A percentile compares a stretch with the other conserved stretches of the same genome.
Evolutionary conservation across 257 asterid genomes (phyloP).

Genomic region (Solanum rostratum): DNA sequence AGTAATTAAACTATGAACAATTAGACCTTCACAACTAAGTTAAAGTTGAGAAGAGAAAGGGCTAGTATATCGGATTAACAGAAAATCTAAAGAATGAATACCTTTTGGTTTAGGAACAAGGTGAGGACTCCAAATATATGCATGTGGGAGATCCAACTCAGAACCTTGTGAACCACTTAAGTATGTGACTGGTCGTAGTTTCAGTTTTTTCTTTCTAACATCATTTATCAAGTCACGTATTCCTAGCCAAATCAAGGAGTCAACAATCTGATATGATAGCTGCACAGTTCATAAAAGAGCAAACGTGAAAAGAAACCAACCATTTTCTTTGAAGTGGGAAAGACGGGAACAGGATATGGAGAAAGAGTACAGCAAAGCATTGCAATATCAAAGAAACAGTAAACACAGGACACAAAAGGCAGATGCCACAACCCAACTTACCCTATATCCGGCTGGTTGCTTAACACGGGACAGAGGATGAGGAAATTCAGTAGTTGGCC

Average conservation of each 20-base stretch:
- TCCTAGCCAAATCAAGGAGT: conserved; percentile 79
- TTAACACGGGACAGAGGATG: conserved; percentile 93
- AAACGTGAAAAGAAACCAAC: not conserved
- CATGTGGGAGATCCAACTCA: conserved; percentile 47
- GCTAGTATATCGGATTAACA: not conserved
- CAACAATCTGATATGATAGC: conserved; percentile 88
- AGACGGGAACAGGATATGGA: not conserved
- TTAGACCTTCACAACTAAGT: not conserved
- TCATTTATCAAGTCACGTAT: conserved; percentile 85
- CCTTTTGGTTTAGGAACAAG: conserved; percentile 97
- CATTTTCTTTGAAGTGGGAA: not conserved
- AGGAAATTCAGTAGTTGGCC: conserved; percentile 87
- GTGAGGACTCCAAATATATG: conserved; percentile 94
- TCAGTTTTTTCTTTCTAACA: conserved; percentile 71
- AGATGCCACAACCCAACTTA: conserved; percentile 26
- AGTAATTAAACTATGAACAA: not conserved
- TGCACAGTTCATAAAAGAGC: conserved; percentile 29
- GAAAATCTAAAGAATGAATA: conserved; percentile 9
- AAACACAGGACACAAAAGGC: conserved; percentile 2
- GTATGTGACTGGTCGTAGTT: conserved; percentile 71
- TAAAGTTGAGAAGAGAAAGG: not conserved
- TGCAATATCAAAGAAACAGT: not conserved
- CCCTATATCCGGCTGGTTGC: conserved; percentile 69
- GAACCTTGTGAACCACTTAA: conserved; percentile 54
- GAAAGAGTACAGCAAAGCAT: not conserved